Evolutionary conservation across 2,329 filamentous ascomycete genomes (phyloP), one percentile per base, ranked within the genome.

Genomic region (Microdochium trichocladiopsis): DNA sequence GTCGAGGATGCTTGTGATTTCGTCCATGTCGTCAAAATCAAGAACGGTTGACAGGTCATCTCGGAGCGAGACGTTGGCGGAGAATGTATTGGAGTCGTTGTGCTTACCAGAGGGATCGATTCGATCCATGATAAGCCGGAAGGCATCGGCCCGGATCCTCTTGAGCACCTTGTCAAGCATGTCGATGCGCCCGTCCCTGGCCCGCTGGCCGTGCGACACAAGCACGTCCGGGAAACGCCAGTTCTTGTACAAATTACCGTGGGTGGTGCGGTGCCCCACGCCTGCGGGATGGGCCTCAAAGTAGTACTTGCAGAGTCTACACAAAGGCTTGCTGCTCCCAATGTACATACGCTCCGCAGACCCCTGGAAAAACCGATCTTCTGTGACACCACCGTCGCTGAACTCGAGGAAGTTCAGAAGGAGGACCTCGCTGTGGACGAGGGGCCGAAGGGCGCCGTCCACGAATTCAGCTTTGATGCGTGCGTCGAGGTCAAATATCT

Each of bases 21-120:
- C 21, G 55, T 65, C 4, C 63, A 67, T 23, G 57, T 66, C 48
- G 60, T 65, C 10, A 36, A 58, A 5, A 65, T 65, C 57, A 65
- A n/a, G n/a, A n/a, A 66, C 25, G 63, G 64, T 52, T 64, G 63
- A 62, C 61, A 62, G 33, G 57, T 64, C 25, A 50, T 49, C 12
- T 43, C 50, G 25, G 54, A 58, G 56, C 60, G 58, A n/a, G 57
- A 63, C 51, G 53, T 63, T 4, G 16, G 45, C 51, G 1, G 51
- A 49, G 24, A 49, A 49, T 3, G 51, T 52, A 47, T 49, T 52
- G 12, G 51, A 52, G 33, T 52, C 51, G 33, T 52, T 47, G 14
- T 49, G 18, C 25, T 14, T 23, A 11, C 14, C 24, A 4, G n/a
- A 25, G 3, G 49, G n/a, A 4, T 33, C 48, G 4, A 51, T 33